Evolutionary conservation across 140 eudicot species (phyloP).

Genomic region (Oenanthe javanica): DNA sequence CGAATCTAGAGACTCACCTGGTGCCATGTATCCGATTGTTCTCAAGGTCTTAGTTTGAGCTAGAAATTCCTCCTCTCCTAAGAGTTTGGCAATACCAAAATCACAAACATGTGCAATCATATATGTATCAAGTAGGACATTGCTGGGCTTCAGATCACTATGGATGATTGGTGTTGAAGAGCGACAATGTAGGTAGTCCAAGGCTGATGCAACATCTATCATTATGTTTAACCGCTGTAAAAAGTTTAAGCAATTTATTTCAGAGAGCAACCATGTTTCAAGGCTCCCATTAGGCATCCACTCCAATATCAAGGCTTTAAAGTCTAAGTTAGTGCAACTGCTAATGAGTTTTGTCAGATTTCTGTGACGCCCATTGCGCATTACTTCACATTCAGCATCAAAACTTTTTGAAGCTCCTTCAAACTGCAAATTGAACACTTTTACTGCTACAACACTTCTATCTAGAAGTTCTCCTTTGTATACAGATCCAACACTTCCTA

Average conservation of each 20-base stretch:
- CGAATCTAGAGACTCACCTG: slow-evolving; percentile 20
- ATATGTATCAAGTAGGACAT: slow-evolving; percentile 31
- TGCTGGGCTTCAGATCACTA: slow-evolving; percentile 49
- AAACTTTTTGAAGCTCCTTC: slow-evolving; percentile 34
- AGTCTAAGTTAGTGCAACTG: slow-evolving; percentile 33
- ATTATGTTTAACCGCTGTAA: slow-evolving; percentile 24
- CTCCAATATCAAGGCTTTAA: slow-evolving; percentile 32
- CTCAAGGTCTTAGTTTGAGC: slow-evolving; percentile 35
- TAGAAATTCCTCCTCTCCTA: slow-evolving; percentile 25
- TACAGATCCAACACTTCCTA: slow-evolving; percentile 32
- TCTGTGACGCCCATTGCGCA: slow-evolving; percentile 35
- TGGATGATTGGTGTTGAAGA: slow-evolving; percentile 30
- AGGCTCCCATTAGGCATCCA: slow-evolving; percentile 42
- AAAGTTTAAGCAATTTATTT: slow-evolving; percentile 15
- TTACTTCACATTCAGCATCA: slow-evolving; percentile 28
- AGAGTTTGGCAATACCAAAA: slow-evolving; percentile 38
- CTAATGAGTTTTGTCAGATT: slow-evolving; percentile 36
- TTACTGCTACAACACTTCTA: slow-evolving; percentile 18
- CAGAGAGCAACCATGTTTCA: slow-evolving; percentile 36
- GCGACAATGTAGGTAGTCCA: slow-evolving; percentile 44
- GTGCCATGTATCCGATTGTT: slow-evolving; percentile 51
- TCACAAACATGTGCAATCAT: slow-evolving; percentile 41
- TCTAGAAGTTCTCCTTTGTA: slow-evolving; percentile 28
- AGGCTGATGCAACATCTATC: slow-evolving; percentile 41
- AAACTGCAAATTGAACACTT: slow-evolving; percentile 29